Evolutionary conservation across 1,284 basidiomycete genomes (phyloP).

Genomic region (Abortiporus biennis): DNA sequence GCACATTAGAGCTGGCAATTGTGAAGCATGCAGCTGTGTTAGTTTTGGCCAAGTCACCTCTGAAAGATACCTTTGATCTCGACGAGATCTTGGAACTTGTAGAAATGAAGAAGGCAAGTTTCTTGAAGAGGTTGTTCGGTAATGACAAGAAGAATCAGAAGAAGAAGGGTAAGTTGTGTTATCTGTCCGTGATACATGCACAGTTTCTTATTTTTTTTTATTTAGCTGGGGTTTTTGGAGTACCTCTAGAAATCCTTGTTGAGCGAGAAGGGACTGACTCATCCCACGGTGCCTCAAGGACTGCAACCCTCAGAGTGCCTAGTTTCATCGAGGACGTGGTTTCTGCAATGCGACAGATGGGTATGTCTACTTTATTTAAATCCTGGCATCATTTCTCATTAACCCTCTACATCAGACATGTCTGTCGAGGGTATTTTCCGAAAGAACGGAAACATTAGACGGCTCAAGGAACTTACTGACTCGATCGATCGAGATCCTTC

Average conservation of each 20-base stretch:
- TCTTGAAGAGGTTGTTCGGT: slow-evolving; percentile 95
- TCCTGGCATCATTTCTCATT: slow-evolving; percentile 2
- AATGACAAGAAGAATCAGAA: slow-evolving; percentile 84
- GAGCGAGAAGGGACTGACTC: slow-evolving; percentile 95
- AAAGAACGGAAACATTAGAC: slow-evolving; percentile 96
- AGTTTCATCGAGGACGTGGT: slow-evolving; percentile 98
- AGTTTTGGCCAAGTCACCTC: slow-evolving; percentile 67
- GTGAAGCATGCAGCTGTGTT: slow-evolving; percentile 91
- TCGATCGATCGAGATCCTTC: slow-evolving; percentile 90
- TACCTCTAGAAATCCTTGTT: slow-evolving; percentile 92
- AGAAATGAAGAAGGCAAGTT: slow-evolving; percentile 89
- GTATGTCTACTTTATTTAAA: slow-evolving; percentile 41
- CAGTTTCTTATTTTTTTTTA: slow-evolving; percentile 4
- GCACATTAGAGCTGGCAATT: slow-evolving; percentile 81
- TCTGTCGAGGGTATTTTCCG: slow-evolving; percentile 98
- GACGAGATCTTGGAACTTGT: slow-evolving; percentile 94
- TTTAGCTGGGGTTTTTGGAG: slow-evolving; percentile 74
- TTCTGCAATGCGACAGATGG: slow-evolving; percentile 99
- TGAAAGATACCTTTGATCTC: slow-evolving; percentile 81
- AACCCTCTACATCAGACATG: slow-evolving; percentile 67
- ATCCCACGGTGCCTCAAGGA: slow-evolving; percentile 81
- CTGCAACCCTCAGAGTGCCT: slow-evolving; percentile 83
- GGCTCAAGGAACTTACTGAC: slow-evolving; percentile 87
- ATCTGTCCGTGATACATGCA: slow-evolving; percentile 1
- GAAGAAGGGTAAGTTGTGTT: slow-evolving; percentile 70